Percentiles rank a stretch among this genome's conserved stretches.
Conservation (phyloP, 768 basidiomycete genomes). For the Ephemerocybe angulata region DNA sequence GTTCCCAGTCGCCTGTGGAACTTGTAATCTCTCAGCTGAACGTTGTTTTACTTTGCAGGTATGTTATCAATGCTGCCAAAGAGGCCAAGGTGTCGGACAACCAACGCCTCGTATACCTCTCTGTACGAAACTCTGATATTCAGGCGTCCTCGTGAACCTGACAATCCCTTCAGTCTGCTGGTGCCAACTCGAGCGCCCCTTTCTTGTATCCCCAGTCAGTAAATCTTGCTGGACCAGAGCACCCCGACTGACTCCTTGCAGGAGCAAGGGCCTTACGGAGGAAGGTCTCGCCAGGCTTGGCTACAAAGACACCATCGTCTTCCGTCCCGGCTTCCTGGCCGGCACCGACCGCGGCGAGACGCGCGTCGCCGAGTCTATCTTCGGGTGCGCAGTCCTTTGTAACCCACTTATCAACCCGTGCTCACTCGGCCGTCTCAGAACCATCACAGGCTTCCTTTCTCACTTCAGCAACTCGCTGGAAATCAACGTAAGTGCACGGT, state of each 20-base stretch:
- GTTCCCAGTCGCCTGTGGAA: too few relatives aligned
- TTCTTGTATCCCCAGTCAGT: constrained; percentile 51
- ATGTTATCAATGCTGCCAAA: constrained; percentile 70
- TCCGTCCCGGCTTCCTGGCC: constrained; percentile 57
- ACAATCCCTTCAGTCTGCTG: constrained; percentile 34
- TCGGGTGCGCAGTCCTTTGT: constrained; percentile 32
- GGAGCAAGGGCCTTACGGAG: constrained; percentile 77
- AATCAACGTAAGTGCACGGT: constrained; percentile 40
- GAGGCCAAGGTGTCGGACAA: constrained; percentile 52
- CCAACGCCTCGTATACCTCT: constrained; percentile 70
- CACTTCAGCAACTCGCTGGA: constrained; percentile 34
- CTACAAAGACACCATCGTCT: constrained; percentile 66
- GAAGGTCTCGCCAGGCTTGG: constrained; percentile 61
- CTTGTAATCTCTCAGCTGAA: too few relatives aligned
- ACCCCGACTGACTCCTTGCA: constrained; percentile 19
- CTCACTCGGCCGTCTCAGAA: constrained; percentile 22
- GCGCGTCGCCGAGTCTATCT: constrained; percentile 38
- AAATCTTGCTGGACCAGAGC: neutral
- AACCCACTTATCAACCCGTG: neutral
- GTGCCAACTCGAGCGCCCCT: constrained; percentile 45
- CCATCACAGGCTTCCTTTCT: constrained; percentile 34
- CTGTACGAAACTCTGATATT: too few relatives aligned
- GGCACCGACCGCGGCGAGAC: constrained; percentile 42
- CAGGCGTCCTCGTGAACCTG: neutral
- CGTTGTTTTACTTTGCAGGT: constrained; percentile 35